Evolutionary conservation across 345 rosid genomes (phyloP).

Genomic region (Hibiscus tridactylites): DNA sequence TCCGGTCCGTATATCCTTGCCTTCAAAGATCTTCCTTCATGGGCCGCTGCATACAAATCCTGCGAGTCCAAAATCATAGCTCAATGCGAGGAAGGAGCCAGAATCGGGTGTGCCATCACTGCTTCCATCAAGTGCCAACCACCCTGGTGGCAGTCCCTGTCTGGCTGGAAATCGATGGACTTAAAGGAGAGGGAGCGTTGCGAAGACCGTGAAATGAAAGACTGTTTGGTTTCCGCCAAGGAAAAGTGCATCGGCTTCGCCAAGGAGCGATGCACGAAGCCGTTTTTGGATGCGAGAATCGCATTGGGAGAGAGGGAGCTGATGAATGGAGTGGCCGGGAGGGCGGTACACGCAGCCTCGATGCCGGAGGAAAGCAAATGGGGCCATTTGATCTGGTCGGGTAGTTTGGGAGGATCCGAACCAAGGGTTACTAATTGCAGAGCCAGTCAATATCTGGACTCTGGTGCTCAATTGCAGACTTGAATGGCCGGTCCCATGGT

Average conservation of each 20-base stretch:
- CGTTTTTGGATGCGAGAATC: slow-evolving; percentile 65
- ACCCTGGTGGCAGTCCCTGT: slow-evolving; percentile 62
- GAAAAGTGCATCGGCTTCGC: slow-evolving; percentile 65
- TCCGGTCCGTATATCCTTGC: slow-evolving; percentile 52
- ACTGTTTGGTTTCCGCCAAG: slow-evolving; percentile 49
- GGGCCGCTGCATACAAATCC: slow-evolving; percentile 48
- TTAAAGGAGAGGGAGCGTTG: slow-evolving; percentile 60
- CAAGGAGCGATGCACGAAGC: slow-evolving; percentile 37
- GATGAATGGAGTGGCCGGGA: slow-evolving; percentile 21
- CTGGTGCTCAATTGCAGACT: neutral
- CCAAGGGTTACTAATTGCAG: slow-evolving; percentile 22
- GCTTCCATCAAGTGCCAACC: slow-evolving; percentile 72
- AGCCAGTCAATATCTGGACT: slow-evolving; percentile 35
- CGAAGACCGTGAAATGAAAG: slow-evolving; percentile 69
- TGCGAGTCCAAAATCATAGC: slow-evolving; percentile 35
- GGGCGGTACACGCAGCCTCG: slow-evolving; percentile 35
- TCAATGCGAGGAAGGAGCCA: slow-evolving; percentile 75
- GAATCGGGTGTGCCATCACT: slow-evolving; percentile 73
- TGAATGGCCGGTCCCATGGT: no score
- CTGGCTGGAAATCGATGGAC: slow-evolving; percentile 26
- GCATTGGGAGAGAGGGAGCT: slow-evolving; percentile 19
- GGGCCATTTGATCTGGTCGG: slow-evolving; percentile 23
- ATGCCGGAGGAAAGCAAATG: slow-evolving; percentile 28
- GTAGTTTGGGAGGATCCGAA: slow-evolving; percentile 14
- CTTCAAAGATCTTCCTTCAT: slow-evolving; percentile 50